Evolutionary conservation across 2,329 filamentous ascomycete genomes (phyloP), one percentile per base, ranked within the genome.

Genomic region (Aspergillus jensenii): DNA sequence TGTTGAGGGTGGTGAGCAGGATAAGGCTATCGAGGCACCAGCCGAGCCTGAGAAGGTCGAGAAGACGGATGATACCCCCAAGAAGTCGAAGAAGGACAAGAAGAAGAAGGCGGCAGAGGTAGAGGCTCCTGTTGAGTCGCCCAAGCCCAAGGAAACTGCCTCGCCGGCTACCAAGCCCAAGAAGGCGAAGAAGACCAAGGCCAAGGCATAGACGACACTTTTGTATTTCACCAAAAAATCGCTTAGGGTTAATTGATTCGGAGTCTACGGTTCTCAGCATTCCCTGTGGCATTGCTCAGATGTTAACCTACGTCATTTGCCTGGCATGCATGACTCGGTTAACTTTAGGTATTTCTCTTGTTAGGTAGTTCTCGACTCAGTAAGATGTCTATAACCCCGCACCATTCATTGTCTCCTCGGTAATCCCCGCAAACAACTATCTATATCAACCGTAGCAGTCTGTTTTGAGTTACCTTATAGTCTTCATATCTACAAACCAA

Each of bases 31-130:
- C 43, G 73, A 73, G 62, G 68, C 70, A 11, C 59, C 72, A n/a
- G 59, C 37, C 33, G 49, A 19, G 37, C 46, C 54, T 37, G 27
- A 19, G 17, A 19, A 50, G 35, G 47, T 58, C 12, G 61, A 68
- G 31, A 65, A 65, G 53, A 55, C 56, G 27, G 67, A 65, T 61
- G 67, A 70, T 62, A 68, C 71, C 55, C 66, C 70, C 12, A 73
- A 52, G 39, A 72, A 74, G 58, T 57, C 65, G 7, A 75, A 75
- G 63, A 71, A 72, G 65, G 64, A 62, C 56, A 70, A 70, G 65
- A 70, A 71, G 66, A 51, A 35, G 46, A 65, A 64, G 44, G 66
- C 71, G 46, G 37, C 53, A 55, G 65, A 67, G 25, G 47, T 46
- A 15, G 25, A 56, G 39, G 40, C 50, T n/a, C 21, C 44, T 11